Conservation (phyloP, 768 basidiomycete species). For the Chalciporus piperatus region DNA sequence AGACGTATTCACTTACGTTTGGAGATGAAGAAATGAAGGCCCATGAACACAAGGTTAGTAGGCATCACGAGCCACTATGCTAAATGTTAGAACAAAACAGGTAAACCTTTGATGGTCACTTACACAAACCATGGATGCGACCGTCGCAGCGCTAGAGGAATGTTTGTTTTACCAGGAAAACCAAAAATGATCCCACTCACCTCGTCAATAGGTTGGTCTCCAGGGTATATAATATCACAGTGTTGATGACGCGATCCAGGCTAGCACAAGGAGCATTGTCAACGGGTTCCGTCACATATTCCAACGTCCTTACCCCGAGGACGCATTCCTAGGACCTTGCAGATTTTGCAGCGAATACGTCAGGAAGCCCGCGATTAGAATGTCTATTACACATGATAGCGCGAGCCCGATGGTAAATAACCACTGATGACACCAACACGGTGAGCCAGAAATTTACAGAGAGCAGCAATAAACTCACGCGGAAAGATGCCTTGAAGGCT, state of each 20-base stretch:
- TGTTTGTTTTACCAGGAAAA: background rate
- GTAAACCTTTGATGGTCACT: slow-evolving; percentile 7
- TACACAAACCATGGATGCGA: slow-evolving; percentile 43
- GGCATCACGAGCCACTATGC: slow-evolving; percentile 46
- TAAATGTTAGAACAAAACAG: background rate
- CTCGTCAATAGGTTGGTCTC: slow-evolving; percentile 53
- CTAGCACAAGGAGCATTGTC: slow-evolving; percentile 20
- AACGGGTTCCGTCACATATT: background rate
- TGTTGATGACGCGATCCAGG: slow-evolving; percentile 46
- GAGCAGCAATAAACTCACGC: slow-evolving; percentile 10
- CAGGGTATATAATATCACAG: slow-evolving; percentile 49
- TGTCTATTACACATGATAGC: slow-evolving; percentile 47
- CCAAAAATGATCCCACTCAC: slow-evolving; percentile 17
- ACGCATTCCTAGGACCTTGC: slow-evolving; percentile 37
- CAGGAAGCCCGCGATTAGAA: slow-evolving; percentile 46
- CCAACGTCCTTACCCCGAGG: slow-evolving; percentile 31
- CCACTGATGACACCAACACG: slow-evolving; percentile 33
- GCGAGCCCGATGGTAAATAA: slow-evolving; percentile 51
- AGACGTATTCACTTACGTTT: slow-evolving; percentile 37
- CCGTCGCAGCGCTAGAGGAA: slow-evolving; percentile 36
- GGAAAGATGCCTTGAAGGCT: slow-evolving; percentile 23
- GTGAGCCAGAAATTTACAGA: background rate
- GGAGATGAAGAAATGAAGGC: slow-evolving; percentile 50
- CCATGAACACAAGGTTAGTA: slow-evolving; percentile 50
- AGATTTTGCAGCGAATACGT: slow-evolving; percentile 42